These are phyloP conservation scores for Corymbia maculata DNA, from an alignment of 345 rosid genomes.

Conservation along the genomic window DNA sequence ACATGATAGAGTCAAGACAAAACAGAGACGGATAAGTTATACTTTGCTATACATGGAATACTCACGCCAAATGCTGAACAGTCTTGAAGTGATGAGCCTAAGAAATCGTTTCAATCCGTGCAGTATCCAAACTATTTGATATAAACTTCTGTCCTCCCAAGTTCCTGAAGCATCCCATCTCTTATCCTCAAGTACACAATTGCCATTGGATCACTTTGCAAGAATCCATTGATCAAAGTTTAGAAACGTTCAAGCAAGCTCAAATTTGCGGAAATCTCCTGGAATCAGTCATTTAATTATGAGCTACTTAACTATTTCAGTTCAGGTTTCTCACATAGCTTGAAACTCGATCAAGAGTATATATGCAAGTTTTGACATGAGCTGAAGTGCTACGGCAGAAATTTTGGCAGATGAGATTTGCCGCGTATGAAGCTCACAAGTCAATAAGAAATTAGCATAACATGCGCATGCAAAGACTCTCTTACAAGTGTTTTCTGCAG, in stretches of 20 bases:
- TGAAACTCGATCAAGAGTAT: neutral
- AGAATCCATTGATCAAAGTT: too few species aligned
- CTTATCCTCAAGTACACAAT: too few species aligned
- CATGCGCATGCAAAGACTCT: neutral
- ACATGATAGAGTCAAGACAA: neutral
- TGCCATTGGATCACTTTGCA: too few species aligned
- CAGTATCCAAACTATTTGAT: constrained; percentile 48
- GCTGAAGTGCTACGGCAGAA: too few species aligned
- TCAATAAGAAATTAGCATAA: neutral
- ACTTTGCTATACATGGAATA: neutral
- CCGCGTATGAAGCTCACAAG: neutral
- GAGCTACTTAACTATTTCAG: too few species aligned
- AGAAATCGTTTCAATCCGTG: constrained; percentile 61
- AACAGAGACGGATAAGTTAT: too few species aligned
- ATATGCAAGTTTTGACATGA: neutral
- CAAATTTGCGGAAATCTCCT: too few species aligned
- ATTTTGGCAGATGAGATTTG: neutral
- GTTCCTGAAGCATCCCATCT: constrained; percentile 27
- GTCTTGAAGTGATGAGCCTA: constrained; percentile 69
- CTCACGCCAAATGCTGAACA: constrained; percentile 64
- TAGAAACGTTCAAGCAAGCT: too few species aligned
- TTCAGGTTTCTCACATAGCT: neutral
- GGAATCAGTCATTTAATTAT: too few species aligned
- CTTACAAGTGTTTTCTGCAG: neutral
- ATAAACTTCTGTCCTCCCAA: constrained; percentile 82